These are phyloP conservation scores for Phytomonas serpens DNA, from an alignment of 208 protist genomes.

Conservation along the genomic window DNA sequence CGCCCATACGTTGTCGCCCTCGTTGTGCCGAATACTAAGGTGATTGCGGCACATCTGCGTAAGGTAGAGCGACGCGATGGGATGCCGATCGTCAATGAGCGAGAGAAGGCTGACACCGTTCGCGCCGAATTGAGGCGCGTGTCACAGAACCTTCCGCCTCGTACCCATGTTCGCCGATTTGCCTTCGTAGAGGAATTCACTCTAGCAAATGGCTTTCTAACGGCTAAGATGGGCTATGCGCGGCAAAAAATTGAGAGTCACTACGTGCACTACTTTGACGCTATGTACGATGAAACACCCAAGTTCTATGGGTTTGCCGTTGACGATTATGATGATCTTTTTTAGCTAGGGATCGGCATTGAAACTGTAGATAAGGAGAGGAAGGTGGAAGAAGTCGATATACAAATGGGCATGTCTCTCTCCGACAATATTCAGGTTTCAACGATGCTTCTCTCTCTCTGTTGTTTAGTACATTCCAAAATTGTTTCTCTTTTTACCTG, in stretches of 20 bases:
- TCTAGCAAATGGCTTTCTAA: conserved; percentile 85
- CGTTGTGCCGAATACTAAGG: conserved; percentile 76
- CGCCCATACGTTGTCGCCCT: conserved; percentile 71
- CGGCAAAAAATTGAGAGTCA: conserved; percentile 78
- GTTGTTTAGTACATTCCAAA: not conserved
- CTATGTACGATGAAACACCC: conserved; percentile 83
- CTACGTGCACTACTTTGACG: conserved; percentile 88
- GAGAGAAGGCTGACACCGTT: conserved; percentile 87
- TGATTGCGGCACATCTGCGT: conserved; percentile 75
- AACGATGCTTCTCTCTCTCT: not conserved
- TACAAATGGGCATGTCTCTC: not conserved
- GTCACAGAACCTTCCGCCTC: conserved; percentile 64
- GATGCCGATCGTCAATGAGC: conserved; percentile 79
- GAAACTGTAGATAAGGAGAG: not conserved
- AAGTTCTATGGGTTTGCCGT: conserved; percentile 90
- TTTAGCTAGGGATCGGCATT: conserved; percentile 24
- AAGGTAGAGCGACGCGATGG: conserved; percentile 86
- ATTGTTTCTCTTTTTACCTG: not conserved
- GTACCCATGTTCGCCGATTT: conserved; percentile 80
- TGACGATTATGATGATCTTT: conserved; percentile 89
- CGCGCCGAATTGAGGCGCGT: conserved; percentile 75
- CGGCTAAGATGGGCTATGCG: conserved; percentile 82
- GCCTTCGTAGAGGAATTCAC: conserved; percentile 89
- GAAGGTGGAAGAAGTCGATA: not conserved
- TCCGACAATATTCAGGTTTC: not conserved